These are phyloP conservation scores for Lobosporangium transversale DNA, from an alignment of 192 early-diverging fungal genomes.

Conservation along the genomic window DNA sequence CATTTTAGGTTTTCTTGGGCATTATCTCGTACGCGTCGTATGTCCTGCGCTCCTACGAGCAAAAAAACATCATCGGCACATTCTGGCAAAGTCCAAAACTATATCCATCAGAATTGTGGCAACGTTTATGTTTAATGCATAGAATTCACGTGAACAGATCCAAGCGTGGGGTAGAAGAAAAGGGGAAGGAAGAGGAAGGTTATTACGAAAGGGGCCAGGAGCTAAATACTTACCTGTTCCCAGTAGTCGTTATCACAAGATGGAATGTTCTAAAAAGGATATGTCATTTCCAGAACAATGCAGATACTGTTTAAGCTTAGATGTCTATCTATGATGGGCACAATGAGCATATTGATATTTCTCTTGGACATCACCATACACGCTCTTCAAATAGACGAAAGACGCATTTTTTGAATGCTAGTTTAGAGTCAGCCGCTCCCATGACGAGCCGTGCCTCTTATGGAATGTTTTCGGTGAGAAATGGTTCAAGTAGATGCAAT, in stretches of 20 bases:
- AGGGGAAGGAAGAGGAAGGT: too few relatives aligned
- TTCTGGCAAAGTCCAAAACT: constrained; percentile 83
- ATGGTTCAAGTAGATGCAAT: not conserved
- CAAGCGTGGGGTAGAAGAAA: too few relatives aligned
- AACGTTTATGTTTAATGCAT: too few relatives aligned
- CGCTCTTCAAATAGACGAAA: constrained; percentile 85
- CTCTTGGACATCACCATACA: constrained; percentile 54
- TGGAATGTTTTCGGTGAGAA: not conserved
- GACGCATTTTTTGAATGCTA: constrained; percentile 88
- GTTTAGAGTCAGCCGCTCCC: constrained; percentile 90
- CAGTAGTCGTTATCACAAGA: constrained; percentile 55
- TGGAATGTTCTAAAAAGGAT: constrained; percentile 45
- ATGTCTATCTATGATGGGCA: too few relatives aligned
- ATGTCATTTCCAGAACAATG: not conserved
- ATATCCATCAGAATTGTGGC: too few relatives aligned
- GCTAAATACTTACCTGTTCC: constrained; percentile 52
- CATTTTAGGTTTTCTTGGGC: constrained; percentile 82
- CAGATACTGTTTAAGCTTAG: too few relatives aligned
- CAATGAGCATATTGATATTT: not conserved
- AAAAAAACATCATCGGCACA: constrained; percentile 87
- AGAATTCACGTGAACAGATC: too few relatives aligned
- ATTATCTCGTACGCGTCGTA: constrained; percentile 77
- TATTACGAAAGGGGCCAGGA: too few relatives aligned
- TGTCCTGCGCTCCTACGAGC: constrained; percentile 84
- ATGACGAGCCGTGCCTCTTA: constrained; percentile 50